Percentiles rank a stretch among this genome's conserved stretches.
These are phyloP conservation scores for Cyclospora cayetanensis DNA, from an alignment of 169 alveolate species.

Conservation along the genomic window DNA sequence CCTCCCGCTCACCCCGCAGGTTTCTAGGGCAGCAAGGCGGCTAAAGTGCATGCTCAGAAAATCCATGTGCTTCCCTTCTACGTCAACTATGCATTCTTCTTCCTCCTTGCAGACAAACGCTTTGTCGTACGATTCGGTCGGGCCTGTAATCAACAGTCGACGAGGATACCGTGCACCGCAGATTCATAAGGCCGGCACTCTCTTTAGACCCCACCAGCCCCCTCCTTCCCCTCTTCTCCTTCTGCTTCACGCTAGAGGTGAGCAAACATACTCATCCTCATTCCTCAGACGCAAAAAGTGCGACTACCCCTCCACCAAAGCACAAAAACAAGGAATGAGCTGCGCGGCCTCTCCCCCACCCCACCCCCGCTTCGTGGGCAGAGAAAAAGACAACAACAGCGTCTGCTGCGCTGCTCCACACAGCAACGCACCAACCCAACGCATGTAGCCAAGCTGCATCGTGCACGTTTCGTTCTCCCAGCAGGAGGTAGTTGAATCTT, in stretches of 20 bases:
- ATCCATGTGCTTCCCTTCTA: conserved; percentile 30
- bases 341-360: too few relatives aligned
- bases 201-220: too few relatives aligned
- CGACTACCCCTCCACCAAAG: not conserved
- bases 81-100: not conserved
- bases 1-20: conserved; percentile 37
- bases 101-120: not conserved
- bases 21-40: conserved; percentile 47
- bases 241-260: too few relatives aligned
- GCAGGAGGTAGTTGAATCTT: not conserved
- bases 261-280: too few relatives aligned
- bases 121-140: conserved; percentile 9
- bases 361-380: too few relatives aligned
- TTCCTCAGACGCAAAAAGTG: not conserved
- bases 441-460: conserved; percentile 33
- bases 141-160: not conserved
- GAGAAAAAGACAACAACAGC: not conserved
- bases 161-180: not conserved
- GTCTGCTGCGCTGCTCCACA: not conserved
- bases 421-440: not conserved
- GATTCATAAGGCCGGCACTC: too few relatives aligned
- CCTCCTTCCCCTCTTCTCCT: too few relatives aligned
- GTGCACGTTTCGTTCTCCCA: conserved; percentile 57
- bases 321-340: too few relatives aligned
- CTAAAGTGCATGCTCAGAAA: conserved; percentile 53